Conservation (phyloP, 1,284 basidiomycete genomes). For the Erythrobasidium hasegawianum region DNA sequence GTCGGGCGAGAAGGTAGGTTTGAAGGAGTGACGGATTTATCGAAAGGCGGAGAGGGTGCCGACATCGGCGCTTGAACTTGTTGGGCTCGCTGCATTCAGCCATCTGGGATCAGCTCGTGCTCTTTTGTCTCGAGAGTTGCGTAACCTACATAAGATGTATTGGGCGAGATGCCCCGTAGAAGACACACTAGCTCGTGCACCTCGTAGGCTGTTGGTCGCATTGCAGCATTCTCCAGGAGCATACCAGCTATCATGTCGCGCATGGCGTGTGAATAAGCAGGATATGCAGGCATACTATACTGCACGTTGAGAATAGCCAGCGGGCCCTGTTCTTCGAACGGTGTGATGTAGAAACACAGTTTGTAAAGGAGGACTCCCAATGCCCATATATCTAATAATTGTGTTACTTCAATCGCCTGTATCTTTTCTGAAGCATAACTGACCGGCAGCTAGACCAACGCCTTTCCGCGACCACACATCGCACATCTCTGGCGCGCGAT, state of each 20-base stretch:
- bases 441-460: slow-evolving; percentile 79
- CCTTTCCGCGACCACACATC: slow-evolving; percentile 78
- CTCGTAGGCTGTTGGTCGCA: slow-evolving; percentile 46
- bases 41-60: slow-evolving; percentile 8
- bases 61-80: not conserved
- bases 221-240: slow-evolving; percentile 10
- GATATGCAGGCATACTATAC: slow-evolving; percentile 88
- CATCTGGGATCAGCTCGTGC: not conserved
- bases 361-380: slow-evolving; percentile 74
- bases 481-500: slow-evolving; percentile 93
- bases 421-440: slow-evolving; percentile 39
- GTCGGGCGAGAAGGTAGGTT: slow-evolving; percentile 14
- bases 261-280: slow-evolving; percentile 82
- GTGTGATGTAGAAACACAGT: slow-evolving; percentile 96
- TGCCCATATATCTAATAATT: slow-evolving; percentile 63
- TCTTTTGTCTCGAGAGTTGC: not conserved
- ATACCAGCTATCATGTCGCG: slow-evolving; percentile 78
- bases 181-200: slow-evolving; percentile 46
- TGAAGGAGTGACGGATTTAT: slow-evolving; percentile 27
- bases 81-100: not conserved
- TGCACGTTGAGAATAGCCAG: slow-evolving; percentile 95
- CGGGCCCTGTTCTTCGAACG: slow-evolving; percentile 85
- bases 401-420: not conserved
- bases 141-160: slow-evolving; percentile 35
- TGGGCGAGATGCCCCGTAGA: slow-evolving; percentile 41